Evolutionary conservation across 2,329 filamentous ascomycete genomes (phyloP), one percentile per base, ranked within the genome.

Genomic region (Fusarium aywerte): DNA sequence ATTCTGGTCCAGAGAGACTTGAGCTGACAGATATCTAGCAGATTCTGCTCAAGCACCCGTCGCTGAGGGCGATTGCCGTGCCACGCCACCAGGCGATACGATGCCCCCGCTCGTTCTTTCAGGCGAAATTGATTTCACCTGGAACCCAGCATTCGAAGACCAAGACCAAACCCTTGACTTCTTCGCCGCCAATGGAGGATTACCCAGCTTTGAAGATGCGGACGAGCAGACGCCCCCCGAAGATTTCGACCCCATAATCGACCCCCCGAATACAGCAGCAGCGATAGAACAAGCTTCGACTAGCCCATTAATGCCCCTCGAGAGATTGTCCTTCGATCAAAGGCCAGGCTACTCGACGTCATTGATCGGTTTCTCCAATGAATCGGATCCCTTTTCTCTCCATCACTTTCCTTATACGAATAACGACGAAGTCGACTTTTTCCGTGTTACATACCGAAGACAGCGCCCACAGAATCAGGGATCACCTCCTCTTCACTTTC

Each of bases 371-470:
- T 57, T 57, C 0, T 57, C 53, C 0, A 57, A 57, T 12, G 53
- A 57, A 1, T 57, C 53, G 0, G 53, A 57, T 3, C 53, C 53
- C 0, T 57, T 57, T 10, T 57, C 53, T 8, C 48, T 57, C 0
- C 11, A 42, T 1, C 29, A 54, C 13, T 57, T 57, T 0, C 53
- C 53, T 6, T 57, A 57, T 1, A 54, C 53, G 0, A 54, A 31
- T 5, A 40, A 38, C 12, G 53, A 57, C 7, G 53, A 57, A 16
- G 53, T 57, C 5, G 53, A 57, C 5, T 57, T 57, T 15, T 57
- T 40, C 23, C 53, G 53, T 8, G 53, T 57, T 10, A 9, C 53
- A 2, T 57, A 57, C 10, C 53, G 53, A 2, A 15, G 35, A 27
- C 27, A 27, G 27, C 27, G 11, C 27, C 27, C 27, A 7, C 53